These are phyloP conservation scores for Nitzschia palea DNA, from an alignment of 108 stramenopile species.

Conservation along the genomic window DNA sequence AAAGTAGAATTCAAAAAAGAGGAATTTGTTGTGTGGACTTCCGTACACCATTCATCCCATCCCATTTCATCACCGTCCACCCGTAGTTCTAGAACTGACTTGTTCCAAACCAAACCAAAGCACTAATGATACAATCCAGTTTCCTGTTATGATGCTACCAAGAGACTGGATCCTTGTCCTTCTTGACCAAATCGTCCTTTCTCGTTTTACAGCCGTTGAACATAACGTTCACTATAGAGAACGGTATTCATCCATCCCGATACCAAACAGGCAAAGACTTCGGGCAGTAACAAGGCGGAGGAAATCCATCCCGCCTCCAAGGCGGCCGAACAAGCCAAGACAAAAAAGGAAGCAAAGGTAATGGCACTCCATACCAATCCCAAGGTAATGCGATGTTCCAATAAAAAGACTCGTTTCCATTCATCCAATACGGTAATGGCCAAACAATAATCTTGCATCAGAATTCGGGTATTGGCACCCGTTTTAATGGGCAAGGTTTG, in stretches of 20 bases:
- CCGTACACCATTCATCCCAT: too few species aligned
- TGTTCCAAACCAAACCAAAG: too few species aligned
- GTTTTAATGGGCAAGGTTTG: neutral
- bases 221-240: slow-evolving; percentile 14
- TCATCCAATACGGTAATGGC: slow-evolving; percentile 54
- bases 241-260: slow-evolving; percentile 61
- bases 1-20: too few species aligned
- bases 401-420: slow-evolving; percentile 76
- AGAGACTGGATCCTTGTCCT: too few species aligned
- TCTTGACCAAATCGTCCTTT: too few species aligned
- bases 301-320: slow-evolving; percentile 42
- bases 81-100: too few species aligned
- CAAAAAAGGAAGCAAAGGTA: slow-evolving; percentile 17
- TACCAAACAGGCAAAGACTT: slow-evolving; percentile 55
- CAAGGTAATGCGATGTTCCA: slow-evolving; percentile 67
- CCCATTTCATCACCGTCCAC: too few species aligned
- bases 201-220: too few species aligned
- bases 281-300: slow-evolving; percentile 52
- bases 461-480: slow-evolving; percentile 1
- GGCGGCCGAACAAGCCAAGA: slow-evolving; percentile 16
- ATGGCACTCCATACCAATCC: slow-evolving; percentile 44
- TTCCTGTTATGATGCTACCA: too few species aligned
- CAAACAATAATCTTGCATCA: slow-evolving; percentile 20
- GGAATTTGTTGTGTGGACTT: too few species aligned
- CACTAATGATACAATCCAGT: too few species aligned